These are phyloP conservation scores for Trametes punicea DNA, from an alignment of 768 basidiomycete genomes.

Conservation along the genomic window DNA sequence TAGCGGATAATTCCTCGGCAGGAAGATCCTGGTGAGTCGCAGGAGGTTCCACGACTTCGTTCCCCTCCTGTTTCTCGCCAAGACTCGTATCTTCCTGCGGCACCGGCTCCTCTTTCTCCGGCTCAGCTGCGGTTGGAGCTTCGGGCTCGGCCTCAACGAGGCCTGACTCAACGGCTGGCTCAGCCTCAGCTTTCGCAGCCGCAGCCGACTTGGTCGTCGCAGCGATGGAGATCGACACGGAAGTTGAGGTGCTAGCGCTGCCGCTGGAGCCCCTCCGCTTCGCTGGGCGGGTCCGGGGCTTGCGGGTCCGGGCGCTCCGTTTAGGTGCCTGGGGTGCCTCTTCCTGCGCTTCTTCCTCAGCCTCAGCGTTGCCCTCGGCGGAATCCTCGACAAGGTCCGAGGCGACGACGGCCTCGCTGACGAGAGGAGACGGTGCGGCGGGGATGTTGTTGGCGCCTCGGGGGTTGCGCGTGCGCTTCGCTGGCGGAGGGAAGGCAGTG, in stretches of 20 bases:
- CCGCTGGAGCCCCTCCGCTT: constrained; percentile 47
- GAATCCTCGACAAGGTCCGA: constrained; percentile 31
- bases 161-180: not conserved
- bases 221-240: constrained; percentile 33
- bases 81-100: not conserved
- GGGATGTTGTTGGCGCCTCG: constrained; percentile 34
- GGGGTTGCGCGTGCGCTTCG: constrained; percentile 58
- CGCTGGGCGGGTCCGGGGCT: constrained; percentile 32
- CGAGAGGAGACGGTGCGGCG: constrained; percentile 25
- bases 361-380: constrained; percentile 24
- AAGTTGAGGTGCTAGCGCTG: constrained; percentile 45
- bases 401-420: constrained; percentile 38
- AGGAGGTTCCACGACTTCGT: not conserved
- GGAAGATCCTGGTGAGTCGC: not conserved
- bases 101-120: constrained; percentile 1
- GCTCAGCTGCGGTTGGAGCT: constrained; percentile 1
- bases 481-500: constrained; percentile 56
- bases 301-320: constrained; percentile 45
- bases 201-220: constrained; percentile 22
- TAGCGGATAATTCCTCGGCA: constrained; percentile 3
- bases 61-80: constrained; percentile 2
- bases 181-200: not conserved
- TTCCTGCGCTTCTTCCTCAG: constrained; percentile 36
- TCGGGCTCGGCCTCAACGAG: not conserved
- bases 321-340: constrained; percentile 35